Percentiles rank a stretch among this genome's conserved stretches.
These are phyloP conservation scores for Sporothrix curviconia DNA, from an alignment of 2,329 filamentous ascomycete species.

Conservation along the genomic window DNA sequence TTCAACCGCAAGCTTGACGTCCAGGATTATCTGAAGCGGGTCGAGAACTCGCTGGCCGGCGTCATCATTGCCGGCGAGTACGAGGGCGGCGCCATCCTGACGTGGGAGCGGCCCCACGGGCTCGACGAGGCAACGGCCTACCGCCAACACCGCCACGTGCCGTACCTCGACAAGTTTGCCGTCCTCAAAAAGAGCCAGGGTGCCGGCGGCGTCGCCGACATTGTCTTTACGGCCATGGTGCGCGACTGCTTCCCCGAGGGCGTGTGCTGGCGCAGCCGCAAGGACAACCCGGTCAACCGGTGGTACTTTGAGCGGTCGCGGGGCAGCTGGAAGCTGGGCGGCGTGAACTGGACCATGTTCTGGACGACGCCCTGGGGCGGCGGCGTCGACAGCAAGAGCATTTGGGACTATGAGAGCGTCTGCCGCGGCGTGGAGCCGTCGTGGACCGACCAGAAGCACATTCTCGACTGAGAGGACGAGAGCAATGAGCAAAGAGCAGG, in stretches of 20 bases:
- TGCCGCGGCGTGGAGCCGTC: constrained; percentile 59
- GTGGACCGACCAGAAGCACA: constrained; percentile 54
- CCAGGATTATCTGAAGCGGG: constrained; percentile 72
- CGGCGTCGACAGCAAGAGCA: constrained; percentile 45
- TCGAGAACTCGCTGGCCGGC: constrained; percentile 75
- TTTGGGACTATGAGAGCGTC: constrained; percentile 68
- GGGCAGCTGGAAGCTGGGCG: constrained; percentile 74
- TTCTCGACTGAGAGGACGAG: constrained; percentile 42
- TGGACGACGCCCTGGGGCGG: constrained; percentile 75
- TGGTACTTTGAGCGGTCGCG: constrained; percentile 95
- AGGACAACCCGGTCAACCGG: constrained; percentile 93
- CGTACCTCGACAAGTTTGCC: constrained; percentile 96
- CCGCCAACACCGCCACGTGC: constrained; percentile 61
- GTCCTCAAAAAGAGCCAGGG: constrained; percentile 85
- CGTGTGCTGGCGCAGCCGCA: constrained; percentile 86
- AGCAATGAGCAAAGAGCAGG: no score
- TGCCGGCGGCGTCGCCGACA: constrained; percentile 84
- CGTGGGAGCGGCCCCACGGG: constrained; percentile 72
- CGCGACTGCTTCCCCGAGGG: constrained; percentile 79
- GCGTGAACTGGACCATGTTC: constrained; percentile 96
- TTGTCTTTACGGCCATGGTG: constrained; percentile 95
- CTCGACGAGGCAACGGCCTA: constrained; percentile 49
- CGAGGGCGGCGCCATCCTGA: constrained; percentile 89
- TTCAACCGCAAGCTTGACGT: constrained; percentile 82
- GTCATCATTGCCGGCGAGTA: constrained; percentile 95